Percentiles rank a stretch among this genome's conserved stretches.
These are phyloP conservation scores for Phytophthora sp. DNA, from an alignment of 352 stramenopile species.

Conservation along the genomic window DNA sequence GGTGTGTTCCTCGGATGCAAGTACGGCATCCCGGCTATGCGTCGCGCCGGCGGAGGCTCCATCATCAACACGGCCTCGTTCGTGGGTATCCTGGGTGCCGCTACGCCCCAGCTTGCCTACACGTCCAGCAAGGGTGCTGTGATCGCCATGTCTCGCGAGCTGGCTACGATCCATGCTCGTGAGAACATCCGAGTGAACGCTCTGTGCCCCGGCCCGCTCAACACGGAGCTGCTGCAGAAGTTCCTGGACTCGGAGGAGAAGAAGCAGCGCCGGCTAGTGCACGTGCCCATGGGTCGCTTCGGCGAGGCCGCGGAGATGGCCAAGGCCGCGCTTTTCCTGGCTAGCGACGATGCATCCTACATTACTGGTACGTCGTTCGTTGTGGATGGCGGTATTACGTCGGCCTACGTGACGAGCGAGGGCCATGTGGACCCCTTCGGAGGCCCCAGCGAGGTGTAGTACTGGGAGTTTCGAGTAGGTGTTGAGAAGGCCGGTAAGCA, in stretches of 20 bases:
- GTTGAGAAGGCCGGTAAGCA: conserved; percentile 12
- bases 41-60: conserved; percentile 76
- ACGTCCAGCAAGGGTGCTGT: conserved; percentile 90
- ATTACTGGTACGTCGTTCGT: conserved; percentile 88
- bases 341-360: conserved; percentile 86
- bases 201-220: conserved; percentile 83
- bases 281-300: conserved; percentile 89
- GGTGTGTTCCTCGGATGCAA: conserved; percentile 91
- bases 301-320: conserved; percentile 88
- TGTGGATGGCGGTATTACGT: conserved; percentile 89
- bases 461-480: conserved; percentile 8
- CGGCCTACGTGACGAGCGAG: conserved; percentile 87
- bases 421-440: conserved; percentile 80
- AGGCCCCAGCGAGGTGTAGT: conserved; percentile 80
- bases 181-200: conserved; percentile 91
- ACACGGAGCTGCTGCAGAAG: conserved; percentile 89
- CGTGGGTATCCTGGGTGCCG: conserved; percentile 78
- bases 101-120: conserved; percentile 89
- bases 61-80: conserved; percentile 92
- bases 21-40: conserved; percentile 84
- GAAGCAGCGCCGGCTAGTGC: conserved; percentile 85
- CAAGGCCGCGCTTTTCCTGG: conserved; percentile 87
- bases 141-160: conserved; percentile 85
- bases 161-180: conserved; percentile 85
- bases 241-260: conserved; percentile 87